phyloP scores from a whole-genome alignment of 352 stramenopile genomes.

The Plasmopara halstedii region DNA sequence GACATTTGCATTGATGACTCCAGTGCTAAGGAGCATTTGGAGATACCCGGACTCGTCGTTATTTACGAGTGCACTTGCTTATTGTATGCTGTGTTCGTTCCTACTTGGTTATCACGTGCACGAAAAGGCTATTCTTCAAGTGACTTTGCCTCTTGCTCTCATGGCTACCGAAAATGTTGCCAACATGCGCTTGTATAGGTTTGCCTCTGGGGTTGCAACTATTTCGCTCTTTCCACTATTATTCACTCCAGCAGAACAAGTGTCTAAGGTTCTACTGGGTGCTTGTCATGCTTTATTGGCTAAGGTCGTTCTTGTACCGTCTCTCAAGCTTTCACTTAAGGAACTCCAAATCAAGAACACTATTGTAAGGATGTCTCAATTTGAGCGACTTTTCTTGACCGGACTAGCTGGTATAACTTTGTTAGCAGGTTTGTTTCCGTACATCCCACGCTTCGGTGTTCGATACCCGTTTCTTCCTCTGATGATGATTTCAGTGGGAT shows the following conservation, averaged over 20 bases:
- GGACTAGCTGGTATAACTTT: constrained; percentile 28
- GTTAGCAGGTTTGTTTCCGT: constrained; percentile 44
- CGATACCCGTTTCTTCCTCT: constrained; percentile 72
- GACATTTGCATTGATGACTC: constrained; percentile 73
- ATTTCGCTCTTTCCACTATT: constrained; percentile 82
- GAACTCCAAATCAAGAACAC: constrained; percentile 57
- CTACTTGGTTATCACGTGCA: constrained; percentile 98
- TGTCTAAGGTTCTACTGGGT: constrained; percentile 68
- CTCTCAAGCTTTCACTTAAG: constrained; percentile 68
- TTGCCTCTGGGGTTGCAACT: constrained; percentile 55
- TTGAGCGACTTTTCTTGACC: constrained; percentile 52
- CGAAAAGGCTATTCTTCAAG: constrained; percentile 96
- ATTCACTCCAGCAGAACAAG: constrained; percentile 74
- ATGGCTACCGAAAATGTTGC: constrained; percentile 67
- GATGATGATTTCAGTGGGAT: constrained; percentile 69
- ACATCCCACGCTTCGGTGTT: constrained; percentile 33
- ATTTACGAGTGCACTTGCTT: constrained; percentile 76
- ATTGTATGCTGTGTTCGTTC: constrained; percentile 93
- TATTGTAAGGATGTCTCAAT: constrained; percentile 39
- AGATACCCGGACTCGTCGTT: constrained; percentile 69
- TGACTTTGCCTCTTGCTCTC: constrained; percentile 63
- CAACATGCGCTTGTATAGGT: constrained; percentile 77
- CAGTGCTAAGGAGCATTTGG: constrained; percentile 67
- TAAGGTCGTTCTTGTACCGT: constrained; percentile 50
- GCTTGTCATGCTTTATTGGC: constrained; percentile 50